Base-by-base conservation (phyloP, 352 stramenopile species). In the Globisporangium sylvaticum region DNA sequence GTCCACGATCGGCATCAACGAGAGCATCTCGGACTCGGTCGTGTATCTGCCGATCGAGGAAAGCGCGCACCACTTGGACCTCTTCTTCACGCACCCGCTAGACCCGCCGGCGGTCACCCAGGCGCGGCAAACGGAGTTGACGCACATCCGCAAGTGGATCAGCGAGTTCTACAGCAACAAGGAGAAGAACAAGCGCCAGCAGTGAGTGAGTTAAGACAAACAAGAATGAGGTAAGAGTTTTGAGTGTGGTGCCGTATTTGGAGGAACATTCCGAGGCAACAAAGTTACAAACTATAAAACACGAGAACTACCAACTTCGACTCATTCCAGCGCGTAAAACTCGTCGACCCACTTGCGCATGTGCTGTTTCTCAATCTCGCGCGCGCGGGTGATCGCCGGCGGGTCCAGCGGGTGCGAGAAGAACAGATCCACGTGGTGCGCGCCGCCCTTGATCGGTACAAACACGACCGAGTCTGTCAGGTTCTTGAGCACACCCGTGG, bases 391-490 rank as follows among this genome's bases (percentile, higher is more conserved):
- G 34, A 97, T 73, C 1, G 78, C 72, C 18, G 71, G 69, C 22
- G 94, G 87, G 73, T 98, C 95, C 22, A 92, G 61, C 39, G 79
- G 63, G 70, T 96, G 79, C 42, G 69, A 87, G 67, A 97, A 98
- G 81, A 98, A 97, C 12, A 98, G 78, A 66, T 98, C 91, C 24
- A 97, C 64, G 72, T 97, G 91, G 69, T 97, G 90, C 1, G 84
- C 90, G 37, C 89, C 90, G 25, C 81, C 78, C 14, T 89, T 74
- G 12, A 97, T 79, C 4, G 79, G 67, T n/a, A 95, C 70, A 9
- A 74, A 74, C 15, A 97, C 75, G 55, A 96, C 80, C 25, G 80
- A 88, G 31, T 91, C 78, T n/a, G 81, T 86, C 12, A 81, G 65
- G 42, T 76, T 76, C 48, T 86, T 69, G n/a, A 90, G 84, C 27